Base-by-base conservation (phyloP, 148 eudicot species). In the Spergularia bocconei region DNA sequence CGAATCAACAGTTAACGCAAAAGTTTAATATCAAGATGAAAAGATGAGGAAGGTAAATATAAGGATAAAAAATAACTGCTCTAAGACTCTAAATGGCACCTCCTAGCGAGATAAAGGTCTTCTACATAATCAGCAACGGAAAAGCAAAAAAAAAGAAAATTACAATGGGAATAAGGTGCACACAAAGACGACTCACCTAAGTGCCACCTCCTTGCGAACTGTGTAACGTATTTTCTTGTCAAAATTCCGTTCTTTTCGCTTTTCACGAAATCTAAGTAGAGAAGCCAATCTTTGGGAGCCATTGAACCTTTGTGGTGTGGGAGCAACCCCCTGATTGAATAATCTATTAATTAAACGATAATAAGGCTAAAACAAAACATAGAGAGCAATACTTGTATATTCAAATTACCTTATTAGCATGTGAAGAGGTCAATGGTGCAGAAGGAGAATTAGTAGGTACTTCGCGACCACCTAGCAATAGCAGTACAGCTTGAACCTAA, bases 211-310 rank as follows among this genome's bases (percentile, higher is more conserved):
- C 77, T 91, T 89, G 63, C 91, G 91, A 72, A 91, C 93, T 12
- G 97, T 86, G 79, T 91, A 89, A 25, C 93, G 93, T 21, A 91
- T 91, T 84, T 91, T 91, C 87, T 89, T 91, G 69, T 89, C 93
- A 68, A 91, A 91, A 74, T 87, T 88, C 4, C 97, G 84, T 52
- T 86, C 97, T 81, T 91, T 91, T 63, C 90, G 77, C 85, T 91
- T 91, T 79, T 87, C 97, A 51, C 93, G 90, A 68, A 91, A 91
- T 82, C 97, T 87, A 51, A 87, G 86, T 50, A 91, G 81, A 33
- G 97, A 91, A 14, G 96, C 93, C 87, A 87, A 69, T 75, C 97
- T 83, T 57, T 91, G 97, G 8, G 97, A 88, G 60, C 85, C 87
- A 70, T 85, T 87, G 59, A 86, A 78, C 82, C 70, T 84, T 69